These are phyloP conservation scores for Cordyceps cateniannulata DNA, from an alignment of 2,329 filamentous ascomycete genomes.

Conservation along the genomic window DNA sequence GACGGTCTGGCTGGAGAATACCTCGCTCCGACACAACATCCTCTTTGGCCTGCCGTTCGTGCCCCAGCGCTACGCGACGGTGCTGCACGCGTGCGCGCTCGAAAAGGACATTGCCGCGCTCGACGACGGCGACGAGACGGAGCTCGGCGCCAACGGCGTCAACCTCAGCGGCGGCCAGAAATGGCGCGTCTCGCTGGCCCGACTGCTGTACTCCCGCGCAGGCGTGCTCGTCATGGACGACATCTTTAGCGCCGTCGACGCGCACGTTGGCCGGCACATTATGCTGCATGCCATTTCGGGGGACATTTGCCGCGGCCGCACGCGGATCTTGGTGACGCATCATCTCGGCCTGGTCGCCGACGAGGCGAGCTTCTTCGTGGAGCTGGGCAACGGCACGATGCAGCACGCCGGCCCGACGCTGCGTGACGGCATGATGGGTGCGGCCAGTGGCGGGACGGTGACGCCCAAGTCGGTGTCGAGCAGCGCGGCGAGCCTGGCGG, in stretches of 20 bases:
- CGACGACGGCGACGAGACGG: conserved; percentile 67
- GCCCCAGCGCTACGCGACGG: conserved; percentile 61
- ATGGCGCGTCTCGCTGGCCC: conserved; percentile 73
- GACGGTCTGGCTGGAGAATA: conserved; percentile 81
- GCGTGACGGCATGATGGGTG: conserved; percentile 54
- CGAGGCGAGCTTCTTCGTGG: conserved; percentile 65
- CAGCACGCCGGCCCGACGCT: conserved; percentile 54
- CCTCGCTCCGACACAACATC: conserved; percentile 70
- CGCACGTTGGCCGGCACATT: conserved; percentile 72
- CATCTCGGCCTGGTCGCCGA: conserved; percentile 66
- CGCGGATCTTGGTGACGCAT: conserved; percentile 74
- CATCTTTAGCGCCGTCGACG: conserved; percentile 77
- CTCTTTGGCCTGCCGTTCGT: conserved; percentile 68
- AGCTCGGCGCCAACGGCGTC: conserved; percentile 79
- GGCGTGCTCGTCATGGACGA: conserved; percentile 75
- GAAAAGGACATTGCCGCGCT: conserved; percentile 71
- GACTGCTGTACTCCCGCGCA: conserved; percentile 72
- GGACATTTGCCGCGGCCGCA: conserved; percentile 61
- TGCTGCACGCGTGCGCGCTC: conserved; percentile 65
- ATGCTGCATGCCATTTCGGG: conserved; percentile 71
- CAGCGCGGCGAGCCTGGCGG: not conserved
- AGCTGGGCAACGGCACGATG: conserved; percentile 62
- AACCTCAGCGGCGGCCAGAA: conserved; percentile 79
- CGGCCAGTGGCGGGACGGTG: conserved; percentile 49
- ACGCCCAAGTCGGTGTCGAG: not conserved